Base-by-base conservation (phyloP, 257 asterid species). In the Anisodus tanguticus region DNA sequence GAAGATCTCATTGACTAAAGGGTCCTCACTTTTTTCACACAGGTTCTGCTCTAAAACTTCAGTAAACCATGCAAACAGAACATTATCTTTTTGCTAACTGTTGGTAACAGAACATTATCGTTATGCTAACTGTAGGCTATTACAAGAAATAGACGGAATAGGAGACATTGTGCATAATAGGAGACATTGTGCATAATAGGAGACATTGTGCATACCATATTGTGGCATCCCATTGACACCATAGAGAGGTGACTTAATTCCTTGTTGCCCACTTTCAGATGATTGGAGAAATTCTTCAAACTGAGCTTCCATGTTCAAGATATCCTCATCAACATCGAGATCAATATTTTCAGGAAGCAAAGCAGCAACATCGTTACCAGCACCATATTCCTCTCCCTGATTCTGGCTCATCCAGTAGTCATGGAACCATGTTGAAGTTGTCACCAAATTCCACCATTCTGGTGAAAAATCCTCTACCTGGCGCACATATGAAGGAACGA, bases 391-490 rank as follows among this genome's bases (percentile, higher is more conserved):
- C 60, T 90, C 95, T 15, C 88, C 94, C 83, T 88, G 95, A 82
- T 90, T 88, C 89, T 93, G 93, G 86, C 98, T 91, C 55, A 91
- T 82, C 99, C 99, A 95, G 78, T 94, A 92, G 87, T 93, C 93
- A 31, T 87, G 91, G 91, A 94, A 95, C 97, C 94, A 95, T 64
- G 94, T 89, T 26, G 96, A 91, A 41, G 96, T 95, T 10, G 92
- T 92, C 84, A 94, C 97, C 79, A 95, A 90, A 80, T 90, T 87
- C 97, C 98, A 95, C 99, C 99, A 95, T 79, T 94, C 97, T 0
- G 96, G 97, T 11, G 99, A 95, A 90, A 94, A 95, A 66, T 95
- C 99, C 91, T 93, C 99, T 85, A 95, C 99, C 82, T 91, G 95
- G 84, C 94, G 92, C 91, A 95, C 87, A 2, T 90, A 91, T 6